Conservation (phyloP, 257 asterid species). For the Solanum pennellii region DNA sequence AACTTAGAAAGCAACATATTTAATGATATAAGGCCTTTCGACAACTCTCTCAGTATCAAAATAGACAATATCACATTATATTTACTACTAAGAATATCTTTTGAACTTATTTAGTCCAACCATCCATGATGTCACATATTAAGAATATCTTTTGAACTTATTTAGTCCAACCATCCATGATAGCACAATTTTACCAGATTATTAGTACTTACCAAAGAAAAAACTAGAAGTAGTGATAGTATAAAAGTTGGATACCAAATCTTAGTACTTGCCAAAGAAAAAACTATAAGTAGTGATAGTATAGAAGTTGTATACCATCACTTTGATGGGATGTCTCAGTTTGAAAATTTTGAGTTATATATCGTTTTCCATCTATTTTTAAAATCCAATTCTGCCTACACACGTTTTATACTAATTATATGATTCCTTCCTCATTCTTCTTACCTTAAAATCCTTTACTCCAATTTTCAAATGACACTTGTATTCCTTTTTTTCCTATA, state of each 20-base stretch:
- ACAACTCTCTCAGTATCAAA: accelerated
- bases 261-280: neutral
- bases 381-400: neutral
- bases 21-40: neutral
- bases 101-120: too few relatives aligned
- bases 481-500: neutral
- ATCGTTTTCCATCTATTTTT: neutral
- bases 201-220: neutral
- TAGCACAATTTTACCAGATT: neutral
- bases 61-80: too few relatives aligned
- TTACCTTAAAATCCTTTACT: neutral
- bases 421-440: neutral
- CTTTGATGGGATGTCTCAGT: neutral
- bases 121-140: too few relatives aligned
- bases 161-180: too few relatives aligned
- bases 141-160: too few relatives aligned
- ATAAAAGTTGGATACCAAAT: neutral
- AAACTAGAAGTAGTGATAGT: neutral
- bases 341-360: neutral
- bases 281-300: neutral
- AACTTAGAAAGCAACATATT: neutral
- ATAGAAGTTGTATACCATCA: neutral
- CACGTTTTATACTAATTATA: neutral
- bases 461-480: neutral
- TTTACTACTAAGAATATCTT: too few relatives aligned